phyloP scores from a whole-genome alignment of 1,284 basidiomycete genomes.

The Gastroboletus turbinatus region DNA sequence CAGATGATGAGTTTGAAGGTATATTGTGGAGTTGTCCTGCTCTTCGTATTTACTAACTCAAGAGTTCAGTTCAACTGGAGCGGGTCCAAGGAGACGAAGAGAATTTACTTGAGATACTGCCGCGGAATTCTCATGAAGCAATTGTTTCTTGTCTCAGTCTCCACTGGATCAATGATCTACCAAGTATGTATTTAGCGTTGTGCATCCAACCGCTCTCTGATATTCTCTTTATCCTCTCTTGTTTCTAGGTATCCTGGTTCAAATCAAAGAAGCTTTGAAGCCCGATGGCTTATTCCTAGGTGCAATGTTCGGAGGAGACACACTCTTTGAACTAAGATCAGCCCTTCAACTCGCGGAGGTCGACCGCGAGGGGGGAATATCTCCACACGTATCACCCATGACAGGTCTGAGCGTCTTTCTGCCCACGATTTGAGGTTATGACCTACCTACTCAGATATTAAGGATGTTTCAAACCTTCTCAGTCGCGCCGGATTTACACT shows the following conservation, averaged over 20 bases:
- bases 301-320: slow-evolving; percentile 95
- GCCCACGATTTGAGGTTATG: background rate
- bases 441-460: slow-evolving; percentile 58
- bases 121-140: slow-evolving; percentile 82
- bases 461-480: slow-evolving; percentile 89
- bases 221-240: background rate
- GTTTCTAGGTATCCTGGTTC: slow-evolving; percentile 72
- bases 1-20: slow-evolving; percentile 78
- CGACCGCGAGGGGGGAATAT: slow-evolving; percentile 94
- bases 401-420: slow-evolving; percentile 58
- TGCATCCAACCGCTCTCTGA: background rate
- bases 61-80: slow-evolving; percentile 61
- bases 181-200: slow-evolving; percentile 54
- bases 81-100: slow-evolving; percentile 81
- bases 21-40: background rate
- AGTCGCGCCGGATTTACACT: slow-evolving; percentile 92
- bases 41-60: slow-evolving; percentile 4
- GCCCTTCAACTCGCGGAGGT: slow-evolving; percentile 92
- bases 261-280: slow-evolving; percentile 82
- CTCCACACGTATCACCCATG: slow-evolving; percentile 96
- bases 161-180: slow-evolving; percentile 98
- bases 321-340: slow-evolving; percentile 90
- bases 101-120: slow-evolving; percentile 60
- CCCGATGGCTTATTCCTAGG: slow-evolving; percentile 96
- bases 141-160: slow-evolving; percentile 89